Base-by-base conservation (phyloP, 805 yeast genomes). In the Peterozyma xylosa region DNA sequence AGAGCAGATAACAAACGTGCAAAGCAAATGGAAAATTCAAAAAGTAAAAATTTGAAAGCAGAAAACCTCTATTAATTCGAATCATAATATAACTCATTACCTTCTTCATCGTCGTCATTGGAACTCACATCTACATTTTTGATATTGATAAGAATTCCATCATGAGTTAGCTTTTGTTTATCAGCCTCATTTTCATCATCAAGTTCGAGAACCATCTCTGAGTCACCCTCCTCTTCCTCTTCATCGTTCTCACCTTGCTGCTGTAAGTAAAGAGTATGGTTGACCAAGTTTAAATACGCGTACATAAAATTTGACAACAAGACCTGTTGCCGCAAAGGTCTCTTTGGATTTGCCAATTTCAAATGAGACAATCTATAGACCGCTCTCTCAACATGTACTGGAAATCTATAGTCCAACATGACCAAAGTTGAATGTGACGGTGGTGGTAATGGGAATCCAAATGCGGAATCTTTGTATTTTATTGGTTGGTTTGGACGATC, bases 241-340 rank as follows among this genome's bases (percentile, higher is more conserved):
- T 16, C 42, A 13, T 33, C 43, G 43, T 51, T 65, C 41, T 69
- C 73, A 32, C 68, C 74, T 48, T 68, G 60, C 48, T 81, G 87
- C 54, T 85, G 91, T 48, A 86, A 62, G 60, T 82, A 87, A 52
- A 85, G 68, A 13, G 91, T 90, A 59, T 91, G 97, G 61, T 91
- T 95, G 45, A 93, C 96, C 62, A 93, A 70, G 58, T 93, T 91
- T 69, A 93, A 73, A 63, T 93, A 93, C 0, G 97, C 91, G 59
- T 93, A 93, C 99, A 93, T 93, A 75, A 93, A 93, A 60, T 93
- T 93, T 47, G 96, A 87, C 50, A 93, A 66, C 41, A 93, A 62
- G 1, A 93, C 99, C 60, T 93, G 99, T 60, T 93, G 97, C 34
- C 89, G 73, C 49, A 93, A 66, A 29, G 95, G 93, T 47, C 98